Conservation (phyloP, 352 stramenopile genomes). For the Pythium oligandrum region DNA sequence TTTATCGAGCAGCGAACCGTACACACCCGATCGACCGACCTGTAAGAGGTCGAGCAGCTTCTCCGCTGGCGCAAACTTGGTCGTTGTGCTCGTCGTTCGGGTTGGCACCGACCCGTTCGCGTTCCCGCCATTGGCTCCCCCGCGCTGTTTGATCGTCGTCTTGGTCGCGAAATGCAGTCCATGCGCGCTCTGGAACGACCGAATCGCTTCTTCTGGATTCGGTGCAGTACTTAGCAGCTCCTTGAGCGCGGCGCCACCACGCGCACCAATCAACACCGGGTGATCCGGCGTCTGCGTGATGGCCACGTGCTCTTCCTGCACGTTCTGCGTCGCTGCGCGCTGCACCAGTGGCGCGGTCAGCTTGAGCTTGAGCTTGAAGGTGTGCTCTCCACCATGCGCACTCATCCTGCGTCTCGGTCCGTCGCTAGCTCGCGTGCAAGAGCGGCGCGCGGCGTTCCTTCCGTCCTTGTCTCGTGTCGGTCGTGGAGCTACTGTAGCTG, state of each 20-base stretch:
- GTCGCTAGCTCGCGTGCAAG: too few species aligned
- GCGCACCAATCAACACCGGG: constrained; percentile 63
- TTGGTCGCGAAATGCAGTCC: constrained; percentile 48
- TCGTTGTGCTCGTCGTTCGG: not conserved
- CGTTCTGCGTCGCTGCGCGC: constrained; percentile 13
- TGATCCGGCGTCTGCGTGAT: constrained; percentile 21
- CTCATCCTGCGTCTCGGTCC: constrained; percentile 22
- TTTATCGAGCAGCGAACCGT: constrained; percentile 61
- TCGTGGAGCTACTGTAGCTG: too few species aligned
- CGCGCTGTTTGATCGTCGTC: constrained; percentile 4
- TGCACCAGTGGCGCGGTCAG: constrained; percentile 27
- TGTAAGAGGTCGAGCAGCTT: constrained; percentile 79
- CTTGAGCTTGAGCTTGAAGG: constrained; percentile 60
- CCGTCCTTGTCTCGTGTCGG: too few species aligned
- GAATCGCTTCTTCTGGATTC: constrained; percentile 81
- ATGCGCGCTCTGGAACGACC: constrained; percentile 65
- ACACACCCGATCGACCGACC: constrained; percentile 55
- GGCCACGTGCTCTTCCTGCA: constrained; percentile 10
- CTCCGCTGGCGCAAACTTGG: constrained; percentile 41
- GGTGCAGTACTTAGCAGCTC: constrained; percentile 78
- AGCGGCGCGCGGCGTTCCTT: too few species aligned
- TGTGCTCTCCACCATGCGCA: constrained; percentile 8
- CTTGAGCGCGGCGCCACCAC: constrained; percentile 69
- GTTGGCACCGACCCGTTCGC: too few species aligned
- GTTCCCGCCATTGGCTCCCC: constrained; percentile 4